Conservation (phyloP, 2,329 filamentous ascomycete species). For the Pyrenochaeta sp. region DNA sequence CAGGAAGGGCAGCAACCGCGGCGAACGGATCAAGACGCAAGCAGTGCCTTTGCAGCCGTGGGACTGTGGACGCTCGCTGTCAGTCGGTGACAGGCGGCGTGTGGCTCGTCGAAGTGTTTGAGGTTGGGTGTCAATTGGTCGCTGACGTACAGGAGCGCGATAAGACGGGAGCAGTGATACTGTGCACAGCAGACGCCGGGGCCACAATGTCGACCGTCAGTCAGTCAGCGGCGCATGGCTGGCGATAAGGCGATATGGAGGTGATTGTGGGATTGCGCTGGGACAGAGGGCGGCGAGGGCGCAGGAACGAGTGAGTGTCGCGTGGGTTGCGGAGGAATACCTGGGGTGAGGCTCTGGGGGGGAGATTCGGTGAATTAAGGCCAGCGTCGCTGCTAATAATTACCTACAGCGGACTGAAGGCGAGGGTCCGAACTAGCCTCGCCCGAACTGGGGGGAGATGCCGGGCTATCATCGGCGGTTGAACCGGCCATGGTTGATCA, state of each 20-base stretch:
- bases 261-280: not conserved
- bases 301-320: constrained; percentile 11
- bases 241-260: not conserved
- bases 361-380: constrained; percentile 23
- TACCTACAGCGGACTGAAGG: constrained; percentile 17
- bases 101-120: constrained; percentile 36
- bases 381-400: constrained; percentile 19
- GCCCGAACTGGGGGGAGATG: not conserved
- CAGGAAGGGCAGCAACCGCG: constrained; percentile 14
- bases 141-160: constrained; percentile 41
- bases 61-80: constrained; percentile 26
- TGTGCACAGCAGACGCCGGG: constrained; percentile 31
- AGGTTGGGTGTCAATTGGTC: constrained; percentile 40
- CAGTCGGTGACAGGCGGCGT: constrained; percentile 22
- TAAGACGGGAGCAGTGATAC: constrained; percentile 45
- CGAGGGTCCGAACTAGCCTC: constrained; percentile 4
- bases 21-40: constrained; percentile 17
- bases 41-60: constrained; percentile 26
- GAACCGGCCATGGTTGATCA: constrained; percentile 13
- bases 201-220: constrained; percentile 29
- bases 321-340: constrained; percentile 22
- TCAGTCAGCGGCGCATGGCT: constrained; percentile 32
- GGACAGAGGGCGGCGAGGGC: not conserved
- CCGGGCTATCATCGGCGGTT: constrained; percentile 3
- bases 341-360: constrained; percentile 26